Evolutionary conservation across 2,329 filamentous ascomycete genomes (phyloP).

Genomic region (Diaporthe longicolla): DNA sequence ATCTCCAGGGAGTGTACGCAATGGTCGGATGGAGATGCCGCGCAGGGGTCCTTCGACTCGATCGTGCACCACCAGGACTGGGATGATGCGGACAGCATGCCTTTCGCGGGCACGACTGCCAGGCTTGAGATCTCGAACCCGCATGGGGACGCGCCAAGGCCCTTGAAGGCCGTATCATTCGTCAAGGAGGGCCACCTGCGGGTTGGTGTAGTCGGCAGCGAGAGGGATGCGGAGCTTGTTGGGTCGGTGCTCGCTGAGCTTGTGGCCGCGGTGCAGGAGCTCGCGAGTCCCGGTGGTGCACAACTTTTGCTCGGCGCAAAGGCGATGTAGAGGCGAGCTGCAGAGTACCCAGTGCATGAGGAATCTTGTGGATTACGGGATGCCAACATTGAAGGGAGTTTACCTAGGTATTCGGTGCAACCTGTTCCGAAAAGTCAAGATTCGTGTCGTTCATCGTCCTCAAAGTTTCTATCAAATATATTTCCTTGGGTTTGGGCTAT

Average conservation of each 20-base stretch:
- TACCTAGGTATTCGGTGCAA: too few relatives aligned
- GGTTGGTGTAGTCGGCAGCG: conserved; percentile 61
- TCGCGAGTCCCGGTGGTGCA: neutral
- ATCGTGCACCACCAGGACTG: conserved; percentile 56
- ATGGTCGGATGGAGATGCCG: conserved; percentile 47
- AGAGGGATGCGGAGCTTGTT: conserved; percentile 55
- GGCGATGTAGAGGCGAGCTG: neutral
- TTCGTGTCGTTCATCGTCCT: neutral
- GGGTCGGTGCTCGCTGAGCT: conserved; percentile 53
- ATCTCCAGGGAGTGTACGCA: conserved; percentile 53
- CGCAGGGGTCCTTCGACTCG: conserved; percentile 49
- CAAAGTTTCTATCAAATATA: neutral
- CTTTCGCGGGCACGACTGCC: conserved; percentile 52
- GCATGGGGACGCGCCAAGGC: conserved; percentile 56
- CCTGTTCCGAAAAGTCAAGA: neutral
- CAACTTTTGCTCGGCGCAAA: neutral
- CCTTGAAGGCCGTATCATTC: conserved; percentile 62
- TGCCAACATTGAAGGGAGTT: too few relatives aligned
- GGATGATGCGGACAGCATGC: conserved; percentile 58
- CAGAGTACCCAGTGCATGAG: too few relatives aligned
- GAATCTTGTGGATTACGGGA: too few relatives aligned
- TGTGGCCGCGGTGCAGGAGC: conserved; percentile 42
- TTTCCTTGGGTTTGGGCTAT: neutral
- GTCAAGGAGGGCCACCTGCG: conserved; percentile 55
- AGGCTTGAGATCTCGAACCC: conserved; percentile 53